Base-by-base conservation (phyloP, 129 eudicot genomes). In the Artemisia annua region DNA sequence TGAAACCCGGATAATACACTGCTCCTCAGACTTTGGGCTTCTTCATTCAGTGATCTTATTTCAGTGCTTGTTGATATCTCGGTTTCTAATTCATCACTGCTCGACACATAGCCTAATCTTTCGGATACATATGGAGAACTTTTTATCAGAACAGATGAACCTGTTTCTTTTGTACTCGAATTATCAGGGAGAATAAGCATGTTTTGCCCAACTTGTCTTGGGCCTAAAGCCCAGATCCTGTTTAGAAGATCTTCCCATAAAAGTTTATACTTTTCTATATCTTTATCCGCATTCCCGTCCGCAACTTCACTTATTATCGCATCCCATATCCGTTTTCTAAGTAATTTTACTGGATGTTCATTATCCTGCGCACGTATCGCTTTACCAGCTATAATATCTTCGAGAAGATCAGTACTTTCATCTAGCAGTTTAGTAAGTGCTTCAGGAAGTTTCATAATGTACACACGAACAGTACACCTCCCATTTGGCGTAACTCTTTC, bases 181-280 rank as follows among this genome's bases (percentile, higher is more conserved):
- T n/a, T n/a, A 70, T 80, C 89, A 10, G 97, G 97, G 16, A 86
- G 88, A 15, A 94, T 80, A 60, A 94, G 96, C 68, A 94, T 81
- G 73, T 94, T 94, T 3, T 96, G 99, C 20, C 99, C 99, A 32
- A 94, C 93, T 71, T 90, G 99, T 63, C 88, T 54, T 8, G 99
- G 99, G 5, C 99, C 99, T 48, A 90, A 83, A 1, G 99, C 89
- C 97, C 99, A 94, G 46, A 94, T 86, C 79, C 94, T 83, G 78
- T 77, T 84, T 16, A 94, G 62, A 46, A 83, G 62, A 18, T 83
- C 82, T 48, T 75, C 78, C 99, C 99, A 94, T 75, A 77, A 58
- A 11, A n/a, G 56, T 78, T 77, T 88, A 70, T 48, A 88, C 22
- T 85, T 93, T 70, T 89, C 97, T 22, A 69, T 82, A 8, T 85